Evolutionary conservation across 768 basidiomycete genomes (phyloP).

Genomic region (Tremella mesenterica): DNA sequence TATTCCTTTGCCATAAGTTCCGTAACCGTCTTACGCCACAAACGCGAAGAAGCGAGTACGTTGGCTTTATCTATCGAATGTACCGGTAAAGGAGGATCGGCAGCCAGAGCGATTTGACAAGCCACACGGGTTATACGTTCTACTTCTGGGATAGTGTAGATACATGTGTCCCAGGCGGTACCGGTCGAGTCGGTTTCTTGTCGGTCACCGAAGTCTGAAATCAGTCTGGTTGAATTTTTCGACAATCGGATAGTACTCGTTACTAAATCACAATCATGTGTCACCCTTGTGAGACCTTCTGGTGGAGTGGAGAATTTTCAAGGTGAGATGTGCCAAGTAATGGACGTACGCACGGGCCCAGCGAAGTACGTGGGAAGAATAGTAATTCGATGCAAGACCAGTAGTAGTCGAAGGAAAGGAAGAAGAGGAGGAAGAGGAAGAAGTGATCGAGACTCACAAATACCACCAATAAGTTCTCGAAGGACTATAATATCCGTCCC

Average conservation of each 20-base stretch:
- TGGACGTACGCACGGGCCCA: not conserved
- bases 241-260: too few species aligned
- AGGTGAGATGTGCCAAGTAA: too few species aligned
- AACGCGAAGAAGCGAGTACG: constrained; percentile 83
- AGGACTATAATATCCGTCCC: constrained; percentile 82
- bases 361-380: not conserved
- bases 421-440: not conserved
- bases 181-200: constrained; percentile 67
- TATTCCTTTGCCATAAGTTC: constrained; percentile 77
- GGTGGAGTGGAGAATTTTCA: too few species aligned
- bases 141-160: constrained; percentile 84
- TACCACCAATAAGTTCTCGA: constrained; percentile 90
- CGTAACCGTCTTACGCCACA: constrained; percentile 89
- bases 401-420: not conserved
- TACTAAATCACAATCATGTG: too few species aligned
- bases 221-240: not conserved
- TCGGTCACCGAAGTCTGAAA: constrained; percentile 70
- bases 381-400: not conserved
- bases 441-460: constrained; percentile 47
- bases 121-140: constrained; percentile 92
- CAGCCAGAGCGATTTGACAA: constrained; percentile 75
- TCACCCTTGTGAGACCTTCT: too few species aligned
- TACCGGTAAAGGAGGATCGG: constrained; percentile 74
- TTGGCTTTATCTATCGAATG: constrained; percentile 98
- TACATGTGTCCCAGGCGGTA: constrained; percentile 82